A percentile compares a stretch with the other conserved stretches of the same genome.
phyloP scores from a whole-genome alignment of 1,284 basidiomycete genomes.

The Cryptococcus hybrid region DNA sequence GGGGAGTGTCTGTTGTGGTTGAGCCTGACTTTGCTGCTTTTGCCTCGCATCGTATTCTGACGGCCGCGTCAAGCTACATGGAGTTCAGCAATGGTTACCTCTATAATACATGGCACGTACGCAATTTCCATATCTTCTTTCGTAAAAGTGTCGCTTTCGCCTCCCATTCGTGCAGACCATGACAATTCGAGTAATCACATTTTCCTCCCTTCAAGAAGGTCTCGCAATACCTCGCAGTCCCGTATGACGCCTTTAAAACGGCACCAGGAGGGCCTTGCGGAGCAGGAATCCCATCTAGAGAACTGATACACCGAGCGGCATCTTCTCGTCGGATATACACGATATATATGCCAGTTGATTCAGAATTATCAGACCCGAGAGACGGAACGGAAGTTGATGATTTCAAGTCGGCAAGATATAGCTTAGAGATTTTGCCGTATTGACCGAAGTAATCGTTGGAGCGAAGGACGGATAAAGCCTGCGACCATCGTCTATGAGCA shows the following conservation, averaged over 20 bases:
- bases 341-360: slow-evolving; percentile 80
- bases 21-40: slow-evolving; percentile 32
- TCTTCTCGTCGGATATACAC: slow-evolving; percentile 95
- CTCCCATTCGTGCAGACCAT: slow-evolving; percentile 96
- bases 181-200: slow-evolving; percentile 72
- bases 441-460: slow-evolving; percentile 98
- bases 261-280: slow-evolving; percentile 71
- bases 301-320: slow-evolving; percentile 86
- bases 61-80: slow-evolving; percentile 36
- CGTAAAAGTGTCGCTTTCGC: slow-evolving; percentile 95
- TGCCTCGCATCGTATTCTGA: slow-evolving; percentile 46
- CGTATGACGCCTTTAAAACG: slow-evolving; percentile 88
- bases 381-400: slow-evolving; percentile 47
- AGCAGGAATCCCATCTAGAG: slow-evolving; percentile 85
- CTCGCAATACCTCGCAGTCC: slow-evolving; percentile 98
- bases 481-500: not conserved
- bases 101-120: slow-evolving; percentile 54
- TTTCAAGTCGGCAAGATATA: slow-evolving; percentile 80
- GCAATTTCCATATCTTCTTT: slow-evolving; percentile 87
- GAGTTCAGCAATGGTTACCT: slow-evolving; percentile 4
- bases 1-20: slow-evolving; percentile 20
- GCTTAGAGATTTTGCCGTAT: slow-evolving; percentile 97
- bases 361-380: slow-evolving; percentile 50
- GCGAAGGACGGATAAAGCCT: slow-evolving; percentile 91
- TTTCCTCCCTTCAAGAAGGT: slow-evolving; percentile 82